Evolutionary conservation across 2,329 filamentous ascomycete species (phyloP), one percentile per base, ranked within the genome.

Genomic region (Trichoderma sp.): DNA sequence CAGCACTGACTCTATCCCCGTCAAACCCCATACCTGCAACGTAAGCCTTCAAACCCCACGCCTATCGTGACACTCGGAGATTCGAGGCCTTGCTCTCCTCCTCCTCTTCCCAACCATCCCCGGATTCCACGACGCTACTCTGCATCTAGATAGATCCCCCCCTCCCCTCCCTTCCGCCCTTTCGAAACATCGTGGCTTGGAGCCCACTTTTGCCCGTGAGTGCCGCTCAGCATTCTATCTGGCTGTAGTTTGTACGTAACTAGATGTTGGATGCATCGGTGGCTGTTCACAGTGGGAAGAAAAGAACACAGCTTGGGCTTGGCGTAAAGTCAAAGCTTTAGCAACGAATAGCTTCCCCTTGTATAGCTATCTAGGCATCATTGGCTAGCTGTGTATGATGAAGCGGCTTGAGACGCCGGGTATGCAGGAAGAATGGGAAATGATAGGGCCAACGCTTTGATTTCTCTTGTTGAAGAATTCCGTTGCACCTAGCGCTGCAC

Each of bases 191-290:
- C 32, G 34, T 23, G 55, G 47, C 26, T 6, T 23, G 36, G 39
- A 68, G 39, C 65, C 65, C 65, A 68, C 65, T 68, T 68, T 68
- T 59, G 55, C 65, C 65, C 65, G 65, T 50, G 26, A 66, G 15
- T 26, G 36, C 65, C 65, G 65, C 65, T 68, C 65, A 68, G 65
- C 65, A 68, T 68, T 17, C 55, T 23, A 68, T 68, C 65, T 58
- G n/a, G 17, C 17, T 23, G 17, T 20, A 11, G 8, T 1, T 58
- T 32, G 55, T 32, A 32, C 30, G 28, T n/a, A 58, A 43, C 32
- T 30, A n/a, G 15, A 50, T 8, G 3, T 20, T 36, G 34, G 39
- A n/a, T 34, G 28, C 26, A 32, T 63, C 23, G 59, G 59, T 43
- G 59, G 59, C 34, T 39, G 30, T 39, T 30, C 59, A 28, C 12